A percentile compares a stretch with the other conserved stretches of the same genome.
Evolutionary conservation across 169 alveolate species (phyloP).

Genomic region (Theileria luwenshuni): DNA sequence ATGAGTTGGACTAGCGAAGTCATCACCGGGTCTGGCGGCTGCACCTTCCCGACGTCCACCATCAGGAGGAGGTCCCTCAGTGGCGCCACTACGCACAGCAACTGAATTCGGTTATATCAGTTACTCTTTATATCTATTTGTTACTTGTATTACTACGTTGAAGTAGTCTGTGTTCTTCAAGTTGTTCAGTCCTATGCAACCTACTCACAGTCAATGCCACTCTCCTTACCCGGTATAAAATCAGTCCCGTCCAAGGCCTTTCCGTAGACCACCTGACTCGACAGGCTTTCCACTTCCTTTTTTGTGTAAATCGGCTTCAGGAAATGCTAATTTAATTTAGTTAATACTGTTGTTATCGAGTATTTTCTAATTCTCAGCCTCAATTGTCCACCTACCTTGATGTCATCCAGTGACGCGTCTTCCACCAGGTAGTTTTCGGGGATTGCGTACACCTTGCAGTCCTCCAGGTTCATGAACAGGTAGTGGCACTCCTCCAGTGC

Average conservation of each 20-base stretch:
- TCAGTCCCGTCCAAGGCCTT: slow-evolving; percentile 94
- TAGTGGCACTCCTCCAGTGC: slow-evolving; percentile 94
- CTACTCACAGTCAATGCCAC: background rate
- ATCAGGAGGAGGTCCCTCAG: slow-evolving; percentile 67
- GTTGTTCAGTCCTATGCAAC: slow-evolving; percentile 93
- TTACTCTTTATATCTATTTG: background rate
- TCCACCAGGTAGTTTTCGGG: slow-evolving; percentile 96
- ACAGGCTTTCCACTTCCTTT: slow-evolving; percentile 74
- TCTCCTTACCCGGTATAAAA: slow-evolving; percentile 87
- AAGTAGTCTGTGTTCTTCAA: slow-evolving; percentile 93
- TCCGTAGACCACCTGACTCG: slow-evolving; percentile 79
- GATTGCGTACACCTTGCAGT: slow-evolving; percentile 90
- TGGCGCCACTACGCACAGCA: slow-evolving; percentile 65
- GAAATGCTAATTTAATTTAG: slow-evolving; percentile 16
- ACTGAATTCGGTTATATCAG: slow-evolving; percentile 12
- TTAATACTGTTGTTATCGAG: slow-evolving; percentile 28
- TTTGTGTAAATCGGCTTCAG: slow-evolving; percentile 80
- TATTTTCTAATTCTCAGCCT: slow-evolving; percentile 63
- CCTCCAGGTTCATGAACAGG: slow-evolving; percentile 90
- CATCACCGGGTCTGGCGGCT: slow-evolving; percentile 85
- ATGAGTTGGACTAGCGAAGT: slow-evolving; percentile 90
- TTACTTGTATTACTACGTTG: slow-evolving; percentile 92
- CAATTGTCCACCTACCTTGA: slow-evolving; percentile 78
- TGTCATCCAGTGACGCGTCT: slow-evolving; percentile 94
- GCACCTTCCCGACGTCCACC: slow-evolving; percentile 50